A percentile compares a stretch with the other conserved stretches of the same genome.
Evolutionary conservation across 2,329 filamentous ascomycete genomes (phyloP).

Genomic region (Aquanectria penicillioides): DNA sequence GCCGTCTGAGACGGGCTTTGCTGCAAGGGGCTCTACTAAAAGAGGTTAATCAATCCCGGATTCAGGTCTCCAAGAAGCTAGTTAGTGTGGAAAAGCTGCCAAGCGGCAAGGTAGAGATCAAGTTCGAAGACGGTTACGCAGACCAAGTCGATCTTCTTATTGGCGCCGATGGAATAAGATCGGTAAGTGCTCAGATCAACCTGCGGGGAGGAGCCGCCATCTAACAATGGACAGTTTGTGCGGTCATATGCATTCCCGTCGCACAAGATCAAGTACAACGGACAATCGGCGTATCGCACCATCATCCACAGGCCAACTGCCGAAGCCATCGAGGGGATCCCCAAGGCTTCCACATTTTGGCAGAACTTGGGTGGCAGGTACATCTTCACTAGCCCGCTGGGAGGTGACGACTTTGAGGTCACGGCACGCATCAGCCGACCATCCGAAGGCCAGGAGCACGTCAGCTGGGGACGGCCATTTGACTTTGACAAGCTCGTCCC

Average conservation of each 20-base stretch:
- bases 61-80: conserved; percentile 58
- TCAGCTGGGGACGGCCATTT: conserved; percentile 44
- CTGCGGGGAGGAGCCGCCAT: no score
- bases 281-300: conserved; percentile 46
- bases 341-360: conserved; percentile 44
- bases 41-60: conserved; percentile 53
- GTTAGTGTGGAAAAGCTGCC: conserved; percentile 49
- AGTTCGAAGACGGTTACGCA: conserved; percentile 55
- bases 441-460: conserved; percentile 36
- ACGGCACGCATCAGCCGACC: conserved; percentile 35
- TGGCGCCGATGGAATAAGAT: conserved; percentile 63
- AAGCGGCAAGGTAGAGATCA: conserved; percentile 49
- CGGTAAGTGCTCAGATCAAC: conserved; percentile 44
- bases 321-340: conserved; percentile 43
- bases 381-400: conserved; percentile 47
- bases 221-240: conserved; percentile 46
- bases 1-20: conserved; percentile 46
- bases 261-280: conserved; percentile 57
- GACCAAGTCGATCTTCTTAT: conserved; percentile 58
- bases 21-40: conserved; percentile 60
- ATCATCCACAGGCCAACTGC: conserved; percentile 41
- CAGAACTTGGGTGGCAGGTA: conserved; percentile 43
- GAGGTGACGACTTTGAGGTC: conserved; percentile 47
- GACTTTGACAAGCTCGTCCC: conserved; percentile 30
- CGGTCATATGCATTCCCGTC: conserved; percentile 52